Conservation (phyloP, 345 rosid species). For the Populus alba region DNA sequence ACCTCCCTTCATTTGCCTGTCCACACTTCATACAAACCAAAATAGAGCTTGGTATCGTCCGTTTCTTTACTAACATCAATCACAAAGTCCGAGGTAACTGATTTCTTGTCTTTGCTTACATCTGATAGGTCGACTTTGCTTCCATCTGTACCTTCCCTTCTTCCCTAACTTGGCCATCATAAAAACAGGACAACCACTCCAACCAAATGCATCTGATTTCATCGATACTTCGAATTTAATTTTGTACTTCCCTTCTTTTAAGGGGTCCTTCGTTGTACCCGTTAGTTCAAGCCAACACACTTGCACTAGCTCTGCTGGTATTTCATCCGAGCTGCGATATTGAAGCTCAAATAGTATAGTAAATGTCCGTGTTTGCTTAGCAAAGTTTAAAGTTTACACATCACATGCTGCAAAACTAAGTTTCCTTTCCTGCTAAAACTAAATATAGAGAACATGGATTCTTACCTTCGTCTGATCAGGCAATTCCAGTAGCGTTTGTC, state of each 20-base stretch:
- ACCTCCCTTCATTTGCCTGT: constrained; percentile 61
- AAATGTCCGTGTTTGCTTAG: not conserved
- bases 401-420: not conserved
- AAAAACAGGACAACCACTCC: constrained; percentile 44
- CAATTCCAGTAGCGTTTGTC: constrained; percentile 27
- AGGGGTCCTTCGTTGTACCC: not conserved
- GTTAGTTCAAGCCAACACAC: constrained; percentile 67
- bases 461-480: not conserved
- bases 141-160: constrained; percentile 39
- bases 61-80: not conserved
- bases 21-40: constrained; percentile 77
- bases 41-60: constrained; percentile 27
- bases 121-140: constrained; percentile 18
- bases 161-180: constrained; percentile 59
- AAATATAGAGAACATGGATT: not conserved
- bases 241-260: constrained; percentile 15
- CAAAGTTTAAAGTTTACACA: not conserved
- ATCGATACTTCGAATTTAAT: constrained; percentile 40
- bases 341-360: too few relatives aligned
- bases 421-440: not conserved
- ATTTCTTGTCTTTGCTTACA: accelerated
- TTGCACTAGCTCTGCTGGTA: constrained; percentile 37
- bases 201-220: constrained; percentile 46
- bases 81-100: not conserved
- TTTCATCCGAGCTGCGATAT: not conserved